phyloP scores from a whole-genome alignment of 495 filamentous ascomycete genomes.

The Geoglossum glabrum region DNA sequence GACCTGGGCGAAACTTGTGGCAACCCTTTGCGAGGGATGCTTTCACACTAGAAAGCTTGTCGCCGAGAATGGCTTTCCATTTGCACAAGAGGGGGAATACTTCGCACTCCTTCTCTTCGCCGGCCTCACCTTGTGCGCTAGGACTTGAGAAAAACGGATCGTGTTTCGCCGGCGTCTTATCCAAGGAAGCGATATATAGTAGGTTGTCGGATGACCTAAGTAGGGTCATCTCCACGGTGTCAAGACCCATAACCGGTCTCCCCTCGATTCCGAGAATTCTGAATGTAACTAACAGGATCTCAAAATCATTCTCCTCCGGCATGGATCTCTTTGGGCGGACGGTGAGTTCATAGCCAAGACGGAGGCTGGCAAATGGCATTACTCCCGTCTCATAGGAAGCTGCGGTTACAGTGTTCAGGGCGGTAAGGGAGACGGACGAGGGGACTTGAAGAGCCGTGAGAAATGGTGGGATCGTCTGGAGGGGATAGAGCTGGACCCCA shows the following conservation, averaged over 20 bases:
- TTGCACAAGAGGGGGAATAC: constrained; percentile 22
- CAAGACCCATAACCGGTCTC: constrained; percentile 24
- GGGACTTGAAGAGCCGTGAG: neutral
- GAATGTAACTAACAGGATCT: neutral
- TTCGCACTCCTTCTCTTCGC: constrained; percentile 21
- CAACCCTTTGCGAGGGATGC: constrained; percentile 11
- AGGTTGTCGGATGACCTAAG: constrained; percentile 22
- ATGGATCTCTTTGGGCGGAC: neutral
- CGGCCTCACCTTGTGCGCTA: neutral
- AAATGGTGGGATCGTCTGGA: neutral
- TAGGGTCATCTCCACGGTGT: constrained; percentile 24
- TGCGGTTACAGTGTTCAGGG: neutral
- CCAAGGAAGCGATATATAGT: constrained; percentile 20
- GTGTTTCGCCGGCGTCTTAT: constrained; percentile 12
- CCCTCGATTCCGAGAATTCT: constrained; percentile 29
- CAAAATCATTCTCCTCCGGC: neutral
- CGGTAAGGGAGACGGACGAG: neutral
- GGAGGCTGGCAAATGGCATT: neutral
- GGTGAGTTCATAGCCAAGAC: neutral
- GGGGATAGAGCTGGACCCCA: constrained; percentile 2
- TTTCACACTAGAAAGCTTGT: constrained; percentile 21
- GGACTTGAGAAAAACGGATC: constrained; percentile 6
- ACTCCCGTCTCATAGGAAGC: neutral
- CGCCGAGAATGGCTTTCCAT: constrained; percentile 22
- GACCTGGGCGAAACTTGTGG: constrained; percentile 6